Evolutionary conservation across 129 eudicot species (phyloP), one percentile per base, ranked within the genome.

Genomic region (Kitagawia praeruptora): DNA sequence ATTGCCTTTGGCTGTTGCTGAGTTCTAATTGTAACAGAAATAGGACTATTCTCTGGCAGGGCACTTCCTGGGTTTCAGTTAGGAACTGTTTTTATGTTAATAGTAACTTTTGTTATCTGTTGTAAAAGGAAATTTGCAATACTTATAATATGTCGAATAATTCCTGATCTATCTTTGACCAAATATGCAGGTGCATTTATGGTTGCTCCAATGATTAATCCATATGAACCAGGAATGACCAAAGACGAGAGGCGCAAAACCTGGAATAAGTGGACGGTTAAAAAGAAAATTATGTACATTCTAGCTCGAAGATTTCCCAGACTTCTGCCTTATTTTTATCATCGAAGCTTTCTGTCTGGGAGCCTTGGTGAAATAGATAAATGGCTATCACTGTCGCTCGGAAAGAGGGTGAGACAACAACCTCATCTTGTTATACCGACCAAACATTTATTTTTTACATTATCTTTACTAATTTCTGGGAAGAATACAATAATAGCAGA

Each of bases 121-220:
- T 34, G 1, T 4, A 9, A 61, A 25, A 61, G 15, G 37, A 5
- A 12, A 4, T 31, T 14, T 31, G 72, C 2, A 73, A 11, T 74
- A 47, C 77, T 74, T 18, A 6, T 74, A 45, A 45, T 44, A 54
- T 40, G 63, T n/a, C 71, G 31, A 25, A 40, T 16, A 31, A 28
- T 40, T 78, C 8, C 77, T 86, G 71, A 79, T 45, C 31, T 71
- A 69, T 64, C 38, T 71, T 46, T 73, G 69, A 48, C 75, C 72
- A 73, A 73, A 85, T 86, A 53, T 81, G 79, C 88, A 93, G 98
- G 98, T 78, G 97, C 93, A 39, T 75, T 90, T 74, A 88, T 93
- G 96, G 87, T 93, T 80, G 93, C 97, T 48, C 98, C 98, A 40
- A 84, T 91, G 89, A 79, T 93, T 45, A 93, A 91, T 82, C 98